Evolutionary conservation across 169 alveolate species (phyloP).

Genomic region (Plasmodium billcollinsi): DNA sequence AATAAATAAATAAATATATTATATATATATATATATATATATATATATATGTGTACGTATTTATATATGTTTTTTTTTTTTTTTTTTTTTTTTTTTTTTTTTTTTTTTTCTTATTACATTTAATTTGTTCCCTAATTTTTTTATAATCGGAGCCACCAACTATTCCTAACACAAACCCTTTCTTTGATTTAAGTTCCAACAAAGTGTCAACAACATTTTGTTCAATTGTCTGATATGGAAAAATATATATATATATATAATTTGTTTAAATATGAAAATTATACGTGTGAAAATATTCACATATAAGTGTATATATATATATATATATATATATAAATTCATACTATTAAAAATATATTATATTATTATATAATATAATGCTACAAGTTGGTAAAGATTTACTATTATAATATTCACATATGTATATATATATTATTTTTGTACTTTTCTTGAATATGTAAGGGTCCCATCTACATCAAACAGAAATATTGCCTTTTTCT

Average conservation of each 20-base stretch:
- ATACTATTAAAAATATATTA: no score
- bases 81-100: constrained; percentile 11
- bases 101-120: constrained; percentile 64
- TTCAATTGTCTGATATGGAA: constrained; percentile 75
- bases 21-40: neutral
- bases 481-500: constrained; percentile 51
- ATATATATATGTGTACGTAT: neutral
- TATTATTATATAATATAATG: no score
- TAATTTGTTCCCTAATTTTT: constrained; percentile 86
- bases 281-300: neutral
- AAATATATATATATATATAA: neutral
- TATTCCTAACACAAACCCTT: constrained; percentile 79
- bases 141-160: constrained; percentile 92
- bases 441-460: constrained; percentile 87
- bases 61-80: neutral
- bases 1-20: neutral
- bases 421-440: neutral
- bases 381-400: no score
- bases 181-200: constrained; percentile 70
- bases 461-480: constrained; percentile 96
- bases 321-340: no score
- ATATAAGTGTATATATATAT: no score
- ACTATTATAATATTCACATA: neutral
- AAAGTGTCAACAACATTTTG: constrained; percentile 86
- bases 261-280: neutral